Percentiles rank a stretch among this genome's conserved stretches.
These are phyloP conservation scores for Rosa multiflora DNA, from an alignment of 306 rosid genomes.

Conservation along the genomic window DNA sequence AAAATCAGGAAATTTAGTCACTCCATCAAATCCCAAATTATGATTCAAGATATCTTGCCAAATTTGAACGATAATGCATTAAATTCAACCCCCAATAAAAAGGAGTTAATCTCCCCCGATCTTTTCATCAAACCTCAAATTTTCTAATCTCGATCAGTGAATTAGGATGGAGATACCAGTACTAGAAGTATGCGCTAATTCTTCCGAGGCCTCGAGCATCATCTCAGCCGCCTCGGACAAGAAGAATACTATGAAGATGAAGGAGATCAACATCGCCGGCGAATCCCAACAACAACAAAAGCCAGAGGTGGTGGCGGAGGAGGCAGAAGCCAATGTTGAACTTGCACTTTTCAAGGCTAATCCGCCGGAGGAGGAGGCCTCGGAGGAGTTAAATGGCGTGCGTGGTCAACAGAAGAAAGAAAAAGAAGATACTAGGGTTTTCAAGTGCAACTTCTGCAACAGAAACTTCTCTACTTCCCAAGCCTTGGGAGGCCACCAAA, in stretches of 20 bases:
- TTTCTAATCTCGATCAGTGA: neutral
- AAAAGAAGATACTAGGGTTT: neutral
- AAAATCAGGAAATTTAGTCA: neutral
- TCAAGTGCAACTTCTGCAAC: slow-evolving; percentile 10
- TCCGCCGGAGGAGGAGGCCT: neutral
- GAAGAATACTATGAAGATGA: neutral
- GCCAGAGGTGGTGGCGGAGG: neutral
- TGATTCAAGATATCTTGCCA: neutral
- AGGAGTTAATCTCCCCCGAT: neutral
- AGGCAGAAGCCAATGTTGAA: neutral
- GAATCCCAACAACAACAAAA: neutral
- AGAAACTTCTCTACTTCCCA: slow-evolving; percentile 8
- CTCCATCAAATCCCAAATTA: neutral
- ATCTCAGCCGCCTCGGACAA: neutral
- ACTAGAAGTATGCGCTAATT: neutral
- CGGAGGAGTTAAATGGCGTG: neutral
- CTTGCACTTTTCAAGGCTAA: neutral
- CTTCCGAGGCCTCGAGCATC: neutral
- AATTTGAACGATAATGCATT: neutral
- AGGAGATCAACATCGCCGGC: neutral
- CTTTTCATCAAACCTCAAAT: neutral
- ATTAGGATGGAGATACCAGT: neutral
- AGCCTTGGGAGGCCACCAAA: slow-evolving; percentile 6
- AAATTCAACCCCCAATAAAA: neutral
- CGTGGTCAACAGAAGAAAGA: neutral